phyloP scores from a whole-genome alignment of 1,284 basidiomycete genomes.

The Erythrobasidium hasegawianum region DNA sequence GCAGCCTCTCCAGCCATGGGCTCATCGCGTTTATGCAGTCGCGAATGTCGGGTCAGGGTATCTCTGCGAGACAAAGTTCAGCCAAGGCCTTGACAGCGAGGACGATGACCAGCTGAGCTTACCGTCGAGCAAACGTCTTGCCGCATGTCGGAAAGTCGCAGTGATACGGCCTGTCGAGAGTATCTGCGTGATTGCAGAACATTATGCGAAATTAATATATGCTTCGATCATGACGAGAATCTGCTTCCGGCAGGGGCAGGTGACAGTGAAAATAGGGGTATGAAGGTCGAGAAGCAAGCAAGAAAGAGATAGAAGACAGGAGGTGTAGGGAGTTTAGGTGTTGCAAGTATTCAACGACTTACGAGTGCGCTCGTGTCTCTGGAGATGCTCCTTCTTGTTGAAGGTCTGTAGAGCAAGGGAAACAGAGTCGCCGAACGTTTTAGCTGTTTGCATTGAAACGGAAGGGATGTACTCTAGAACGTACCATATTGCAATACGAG shows the following conservation, averaged over 20 bases:
- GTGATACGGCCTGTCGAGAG: slow-evolving; percentile 29
- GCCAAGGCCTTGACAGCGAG: neutral
- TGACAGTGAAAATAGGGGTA: neutral
- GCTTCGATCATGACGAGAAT: neutral
- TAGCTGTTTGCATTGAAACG: neutral
- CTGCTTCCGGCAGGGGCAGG: neutral
- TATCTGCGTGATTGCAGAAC: slow-evolving; percentile 14
- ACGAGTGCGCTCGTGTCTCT: slow-evolving; percentile 34
- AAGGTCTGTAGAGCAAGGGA: slow-evolving; percentile 26
- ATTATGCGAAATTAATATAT: neutral
- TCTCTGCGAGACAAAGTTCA: slow-evolving; percentile 11
- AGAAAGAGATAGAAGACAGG: neutral
- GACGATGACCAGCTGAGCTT: neutral
- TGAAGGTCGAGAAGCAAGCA: neutral
- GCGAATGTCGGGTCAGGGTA: slow-evolving; percentile 30
- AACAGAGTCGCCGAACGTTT: neutral
- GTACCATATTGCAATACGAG: slow-evolving; percentile 30
- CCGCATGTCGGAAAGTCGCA: slow-evolving; percentile 33
- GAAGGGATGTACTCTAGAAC: neutral
- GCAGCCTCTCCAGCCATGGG: slow-evolving; percentile 10
- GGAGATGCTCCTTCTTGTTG: slow-evolving; percentile 35
- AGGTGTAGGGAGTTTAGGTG: too few species aligned
- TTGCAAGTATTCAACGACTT: neutral
- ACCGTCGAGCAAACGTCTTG: slow-evolving; percentile 34
- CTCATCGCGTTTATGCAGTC: slow-evolving; percentile 29